These are phyloP conservation scores for Aspergillus candidus DNA, from an alignment of 2,329 filamentous ascomycete species.

Conservation along the genomic window DNA sequence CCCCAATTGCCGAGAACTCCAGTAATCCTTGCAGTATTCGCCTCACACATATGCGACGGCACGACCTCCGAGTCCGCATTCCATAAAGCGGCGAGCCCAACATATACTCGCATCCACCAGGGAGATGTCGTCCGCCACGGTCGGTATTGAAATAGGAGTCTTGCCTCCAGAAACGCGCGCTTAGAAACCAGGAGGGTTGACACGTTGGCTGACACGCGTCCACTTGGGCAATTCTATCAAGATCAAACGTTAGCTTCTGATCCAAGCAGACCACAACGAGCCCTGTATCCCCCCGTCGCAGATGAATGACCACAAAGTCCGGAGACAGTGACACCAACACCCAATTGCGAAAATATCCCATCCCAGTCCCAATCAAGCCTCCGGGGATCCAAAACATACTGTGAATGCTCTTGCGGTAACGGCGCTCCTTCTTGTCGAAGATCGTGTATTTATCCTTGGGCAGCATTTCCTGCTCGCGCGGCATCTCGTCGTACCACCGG, in stretches of 20 bases:
- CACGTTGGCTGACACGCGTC: constrained; percentile 87
- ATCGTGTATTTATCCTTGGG: constrained; percentile 96
- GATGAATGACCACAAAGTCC: too few species aligned
- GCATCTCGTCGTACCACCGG: constrained; percentile 94
- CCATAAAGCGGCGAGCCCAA: constrained; percentile 22
- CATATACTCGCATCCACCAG: constrained; percentile 4
- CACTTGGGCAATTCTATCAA: constrained; percentile 73
- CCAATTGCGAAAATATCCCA: too few species aligned
- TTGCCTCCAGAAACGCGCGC: constrained; percentile 1
- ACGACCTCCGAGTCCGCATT: constrained; percentile 15
- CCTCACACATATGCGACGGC: constrained; percentile 4
- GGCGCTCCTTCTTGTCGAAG: constrained; percentile 93
- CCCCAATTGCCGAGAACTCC: constrained; percentile 31
- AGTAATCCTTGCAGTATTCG: constrained; percentile 17
- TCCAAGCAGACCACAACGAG: not conserved
- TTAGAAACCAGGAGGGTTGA: constrained; percentile 94
- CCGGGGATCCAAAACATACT: constrained; percentile 49
- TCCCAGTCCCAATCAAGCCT: too few species aligned
- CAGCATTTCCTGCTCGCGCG: constrained; percentile 89
- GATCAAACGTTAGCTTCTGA: constrained; percentile 2
- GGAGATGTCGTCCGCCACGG: not conserved
- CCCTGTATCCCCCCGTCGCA: not conserved
- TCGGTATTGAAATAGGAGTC: constrained; percentile 6
- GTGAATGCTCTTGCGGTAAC: constrained; percentile 94
- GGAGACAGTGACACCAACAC: too few species aligned